Evolutionary conservation across 2,329 filamentous ascomycete species (phyloP), one percentile per base, ranked within the genome.

Genomic region (Claviceps paspali): DNA sequence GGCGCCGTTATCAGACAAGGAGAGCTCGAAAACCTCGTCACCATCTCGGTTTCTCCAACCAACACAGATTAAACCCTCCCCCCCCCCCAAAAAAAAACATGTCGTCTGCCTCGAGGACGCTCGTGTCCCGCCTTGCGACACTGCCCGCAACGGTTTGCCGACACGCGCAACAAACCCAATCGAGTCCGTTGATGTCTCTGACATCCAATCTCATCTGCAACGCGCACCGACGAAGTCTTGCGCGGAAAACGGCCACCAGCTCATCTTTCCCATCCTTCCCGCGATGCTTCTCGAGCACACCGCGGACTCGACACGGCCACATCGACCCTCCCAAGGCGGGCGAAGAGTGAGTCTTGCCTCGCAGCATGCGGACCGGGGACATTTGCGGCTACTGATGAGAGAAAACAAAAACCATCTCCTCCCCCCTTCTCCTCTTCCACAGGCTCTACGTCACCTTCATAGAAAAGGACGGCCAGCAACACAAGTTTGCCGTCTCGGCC

Each of bases 391-490:
- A 30, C 27, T 35, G 14, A 36, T 15, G 8, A 6, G 7, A 18
- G 14, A 21, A 31, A n/a, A 31, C 5, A 4, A 18, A 29, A 18
- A 29, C 14, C 8, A 10, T 18, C 18, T 15, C 15, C 28, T 6
- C 27, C 14, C 6, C 6, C 12, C 1, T n/a, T 28, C 2, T 28
- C 14, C n/a, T 1, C 12, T n/a, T n/a, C 7, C 6, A 5, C 38
- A 92, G 86, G 57, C 73, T 93, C 40, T 81, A 82, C 53, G 72
- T 98, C 19, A 93, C 87, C 0, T 95, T 96, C 56, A 72, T 96
- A 47, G 87, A 95, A 59, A 95, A 96, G 61, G 86, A 95, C 15
- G 79, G 79, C 35, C 65, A 73, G 22, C 69, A 77, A 46, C 70
- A 83, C 56, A 83, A 79, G 42, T 75, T 95, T 50, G 76, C 80